Percentiles rank a stretch among this genome's conserved stretches.
phyloP scores from a whole-genome alignment of 148 eudicot species.

The Rhododendron vialii region DNA sequence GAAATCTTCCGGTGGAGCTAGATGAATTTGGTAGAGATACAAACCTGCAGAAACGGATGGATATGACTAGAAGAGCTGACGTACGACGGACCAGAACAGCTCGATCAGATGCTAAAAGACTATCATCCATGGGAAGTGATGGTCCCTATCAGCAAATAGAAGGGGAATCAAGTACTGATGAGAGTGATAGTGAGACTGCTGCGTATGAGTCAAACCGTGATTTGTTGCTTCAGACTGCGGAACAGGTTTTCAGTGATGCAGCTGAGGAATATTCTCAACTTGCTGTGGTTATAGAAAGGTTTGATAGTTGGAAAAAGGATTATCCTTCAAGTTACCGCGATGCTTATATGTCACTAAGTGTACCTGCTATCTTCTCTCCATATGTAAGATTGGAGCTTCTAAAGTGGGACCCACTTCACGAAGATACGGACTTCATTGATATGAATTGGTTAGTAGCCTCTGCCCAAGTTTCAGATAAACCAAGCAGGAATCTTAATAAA shows the following conservation, averaged over 20 bases:
- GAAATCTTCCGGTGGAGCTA: conserved; percentile 56
- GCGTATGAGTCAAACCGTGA: conserved; percentile 72
- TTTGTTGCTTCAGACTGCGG: conserved; percentile 72
- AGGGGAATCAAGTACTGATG: conserved; percentile 99
- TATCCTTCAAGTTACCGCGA: conserved; percentile 67
- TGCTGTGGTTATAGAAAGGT: conserved; percentile 60
- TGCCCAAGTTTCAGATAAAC: not conserved
- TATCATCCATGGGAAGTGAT: conserved; percentile 35
- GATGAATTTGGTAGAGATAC: conserved; percentile 86
- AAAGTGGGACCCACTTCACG: conserved; percentile 96
- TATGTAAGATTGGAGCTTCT: conserved; percentile 95
- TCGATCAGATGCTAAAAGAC: conserved; percentile 59
- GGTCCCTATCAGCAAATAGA: conserved; percentile 53
- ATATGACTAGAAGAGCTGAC: conserved; percentile 61
- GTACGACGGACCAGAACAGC: conserved; percentile 62
- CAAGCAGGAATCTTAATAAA: not conserved
- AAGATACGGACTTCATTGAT: conserved; percentile 69
- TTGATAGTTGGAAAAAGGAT: conserved; percentile 79
- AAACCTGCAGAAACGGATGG: conserved; percentile 77
- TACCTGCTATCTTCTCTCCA: conserved; percentile 89
- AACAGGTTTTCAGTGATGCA: conserved; percentile 78
- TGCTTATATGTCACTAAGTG: conserved; percentile 84
- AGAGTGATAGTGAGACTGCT: conserved; percentile 73
- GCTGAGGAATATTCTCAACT: conserved; percentile 79
- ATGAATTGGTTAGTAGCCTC: conserved; percentile 80